Percentiles rank a stretch among this genome's conserved stretches.
These are phyloP conservation scores for Symbiodinium natans DNA, from an alignment of 73 alveolate genomes.

Conservation along the genomic window DNA sequence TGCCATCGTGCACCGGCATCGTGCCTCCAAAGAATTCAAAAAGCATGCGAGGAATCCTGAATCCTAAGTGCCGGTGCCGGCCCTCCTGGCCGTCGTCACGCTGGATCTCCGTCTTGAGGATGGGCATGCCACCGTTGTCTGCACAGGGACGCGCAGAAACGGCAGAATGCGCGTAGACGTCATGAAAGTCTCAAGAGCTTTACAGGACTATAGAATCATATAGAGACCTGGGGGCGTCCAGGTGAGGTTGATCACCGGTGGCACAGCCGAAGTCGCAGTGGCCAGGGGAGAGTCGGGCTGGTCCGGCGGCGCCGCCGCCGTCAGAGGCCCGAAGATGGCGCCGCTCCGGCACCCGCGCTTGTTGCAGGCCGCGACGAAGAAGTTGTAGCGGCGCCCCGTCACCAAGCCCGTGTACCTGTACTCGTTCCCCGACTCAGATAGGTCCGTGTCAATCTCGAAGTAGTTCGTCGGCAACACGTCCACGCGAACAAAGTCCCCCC, in stretches of 20 bases:
- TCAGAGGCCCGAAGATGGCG: conserved; percentile 45
- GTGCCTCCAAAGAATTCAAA: too few species aligned
- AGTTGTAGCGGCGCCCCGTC: conserved; percentile 86
- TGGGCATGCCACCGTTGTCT: conserved; percentile 89
- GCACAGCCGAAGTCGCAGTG: conserved; percentile 46
- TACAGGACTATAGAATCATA: too few species aligned
- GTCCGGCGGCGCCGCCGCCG: conserved; percentile 78
- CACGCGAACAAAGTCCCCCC: conserved; percentile 81
- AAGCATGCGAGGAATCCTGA: too few species aligned
- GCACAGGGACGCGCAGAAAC: neutral
- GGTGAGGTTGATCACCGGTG: conserved; percentile 49
- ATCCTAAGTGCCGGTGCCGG: too few species aligned
- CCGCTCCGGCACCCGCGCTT: conserved; percentile 92
- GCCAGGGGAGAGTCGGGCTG: conserved; percentile 80
- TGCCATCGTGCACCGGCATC: too few species aligned
- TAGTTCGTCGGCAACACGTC: conserved; percentile 82
- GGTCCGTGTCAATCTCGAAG: conserved; percentile 53
- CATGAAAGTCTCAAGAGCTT: too few species aligned
- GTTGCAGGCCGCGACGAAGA: conserved; percentile 92
- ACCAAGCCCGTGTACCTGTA: conserved; percentile 71
- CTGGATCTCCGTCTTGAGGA: conserved; percentile 58
- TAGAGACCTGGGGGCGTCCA: conserved; percentile 67
- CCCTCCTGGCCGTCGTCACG: conserved; percentile 88
- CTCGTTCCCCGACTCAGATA: conserved; percentile 70
- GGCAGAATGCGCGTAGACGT: too few species aligned